Evolutionary conservation across 2,329 filamentous ascomycete species (phyloP).

Genomic region (Colletotrichum sp.): DNA sequence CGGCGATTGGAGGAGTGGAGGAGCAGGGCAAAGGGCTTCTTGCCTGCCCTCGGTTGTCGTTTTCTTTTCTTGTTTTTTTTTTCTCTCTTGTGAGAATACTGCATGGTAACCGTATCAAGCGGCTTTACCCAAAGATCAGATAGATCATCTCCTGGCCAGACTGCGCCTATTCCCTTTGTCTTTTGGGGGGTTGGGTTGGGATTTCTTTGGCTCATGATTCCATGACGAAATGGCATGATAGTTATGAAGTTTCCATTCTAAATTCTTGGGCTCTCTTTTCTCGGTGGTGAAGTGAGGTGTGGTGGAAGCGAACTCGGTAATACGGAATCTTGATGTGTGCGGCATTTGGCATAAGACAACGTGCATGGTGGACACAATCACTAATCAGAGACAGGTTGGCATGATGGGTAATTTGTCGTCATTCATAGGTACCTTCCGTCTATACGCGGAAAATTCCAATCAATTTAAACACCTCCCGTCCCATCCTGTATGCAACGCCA

Average conservation of each 20-base stretch:
- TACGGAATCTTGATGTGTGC: background rate
- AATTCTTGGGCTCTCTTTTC: background rate
- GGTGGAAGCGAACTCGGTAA: background rate
- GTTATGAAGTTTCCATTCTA: constrained; percentile 20
- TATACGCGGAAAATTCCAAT: background rate
- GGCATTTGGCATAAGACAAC: background rate
- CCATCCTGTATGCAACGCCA: background rate
- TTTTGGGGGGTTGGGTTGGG: constrained; percentile 3
- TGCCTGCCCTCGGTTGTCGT: background rate
- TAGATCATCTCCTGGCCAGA: constrained; percentile 25
- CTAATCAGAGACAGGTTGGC: background rate
- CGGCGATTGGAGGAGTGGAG: constrained; percentile 3
- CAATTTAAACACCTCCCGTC: background rate
- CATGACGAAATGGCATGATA: constrained; percentile 27
- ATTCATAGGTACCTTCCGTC: background rate
- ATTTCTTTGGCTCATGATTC: constrained; percentile 24
- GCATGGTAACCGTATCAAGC: constrained; percentile 12
- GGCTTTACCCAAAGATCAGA: constrained; percentile 14
- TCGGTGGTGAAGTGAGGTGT: background rate
- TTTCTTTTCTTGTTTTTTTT: background rate
- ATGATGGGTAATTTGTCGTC: background rate
- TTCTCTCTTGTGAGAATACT: constrained; percentile 8
- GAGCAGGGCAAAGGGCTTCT: constrained; percentile 6
- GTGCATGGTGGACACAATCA: background rate
- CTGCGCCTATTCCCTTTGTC: constrained; percentile 19